Conservation (phyloP, 345 rosid genomes). For the Cardamine chenopodiifolia region DNA sequence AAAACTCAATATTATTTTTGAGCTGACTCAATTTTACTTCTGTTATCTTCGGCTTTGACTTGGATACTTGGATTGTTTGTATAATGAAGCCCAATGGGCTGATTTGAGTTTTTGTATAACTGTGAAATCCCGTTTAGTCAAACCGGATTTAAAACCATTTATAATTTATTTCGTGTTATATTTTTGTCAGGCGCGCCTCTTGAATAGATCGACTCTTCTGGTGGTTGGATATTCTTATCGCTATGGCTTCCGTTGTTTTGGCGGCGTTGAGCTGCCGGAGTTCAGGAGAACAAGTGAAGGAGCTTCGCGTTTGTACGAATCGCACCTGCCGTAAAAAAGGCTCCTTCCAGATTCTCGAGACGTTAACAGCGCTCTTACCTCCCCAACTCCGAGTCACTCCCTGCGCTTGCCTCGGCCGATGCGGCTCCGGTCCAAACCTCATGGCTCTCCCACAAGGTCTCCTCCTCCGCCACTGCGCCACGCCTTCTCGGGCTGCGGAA, state of each 20-base stretch:
- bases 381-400: slow-evolving; percentile 60
- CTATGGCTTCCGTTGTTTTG: slow-evolving; percentile 38
- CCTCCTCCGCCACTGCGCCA: slow-evolving; percentile 67
- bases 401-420: slow-evolving; percentile 79
- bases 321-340: slow-evolving; percentile 87
- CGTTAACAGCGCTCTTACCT: slow-evolving; percentile 65
- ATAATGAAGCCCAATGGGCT: background rate
- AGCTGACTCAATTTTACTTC: no score
- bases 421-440: slow-evolving; percentile 89
- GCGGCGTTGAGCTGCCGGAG: slow-evolving; percentile 44
- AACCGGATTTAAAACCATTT: background rate
- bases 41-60: background rate
- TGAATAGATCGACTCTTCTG: background rate
- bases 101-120: background rate
- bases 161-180: background rate
- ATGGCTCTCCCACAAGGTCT: slow-evolving; percentile 68
- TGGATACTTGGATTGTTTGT: background rate
- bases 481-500: slow-evolving; percentile 69
- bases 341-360: slow-evolving; percentile 64
- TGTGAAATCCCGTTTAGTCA: background rate
- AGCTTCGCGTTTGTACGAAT: slow-evolving; percentile 79
- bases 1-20: background rate
- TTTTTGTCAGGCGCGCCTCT: background rate
- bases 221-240: slow-evolving; percentile 21
- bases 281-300: slow-evolving; percentile 43